These are phyloP conservation scores for Colletotrichum graminicola DNA, from an alignment of 2,329 filamentous ascomycete genomes.

Conservation along the genomic window DNA sequence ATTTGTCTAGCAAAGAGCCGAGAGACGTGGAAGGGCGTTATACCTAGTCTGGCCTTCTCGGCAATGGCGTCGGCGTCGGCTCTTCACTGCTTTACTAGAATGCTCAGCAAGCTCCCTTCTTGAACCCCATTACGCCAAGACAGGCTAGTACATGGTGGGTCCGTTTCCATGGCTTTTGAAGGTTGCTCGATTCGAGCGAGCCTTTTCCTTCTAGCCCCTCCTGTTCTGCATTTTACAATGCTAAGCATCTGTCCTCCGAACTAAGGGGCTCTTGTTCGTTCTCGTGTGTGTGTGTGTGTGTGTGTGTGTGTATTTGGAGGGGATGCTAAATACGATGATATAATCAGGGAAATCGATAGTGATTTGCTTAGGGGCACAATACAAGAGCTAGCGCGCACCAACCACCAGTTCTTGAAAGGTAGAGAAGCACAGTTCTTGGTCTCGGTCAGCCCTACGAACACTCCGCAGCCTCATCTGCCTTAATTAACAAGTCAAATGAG, in stretches of 20 bases:
- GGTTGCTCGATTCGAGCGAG: not conserved
- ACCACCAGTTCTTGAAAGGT: not conserved
- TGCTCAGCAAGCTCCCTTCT: not conserved
- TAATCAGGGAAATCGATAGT: not conserved
- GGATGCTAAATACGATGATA: not conserved
- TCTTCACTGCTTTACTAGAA: not conserved
- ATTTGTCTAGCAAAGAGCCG: conserved; percentile 4
- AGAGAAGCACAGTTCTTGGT: not conserved
- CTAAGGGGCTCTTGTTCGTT: not conserved
- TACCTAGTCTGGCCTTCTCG: not conserved
- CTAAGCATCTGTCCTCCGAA: not conserved
- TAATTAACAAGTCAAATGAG: not conserved
- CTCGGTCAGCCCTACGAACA: not conserved
- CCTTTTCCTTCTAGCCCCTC: not conserved
- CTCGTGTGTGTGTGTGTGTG: too few species aligned
- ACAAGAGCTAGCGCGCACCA: not conserved
- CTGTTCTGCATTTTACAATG: too few species aligned
- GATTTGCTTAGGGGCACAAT: not conserved
- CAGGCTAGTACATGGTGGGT: not conserved
- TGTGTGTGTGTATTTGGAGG: not conserved
- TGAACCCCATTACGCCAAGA: not conserved
- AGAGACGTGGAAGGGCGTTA: not conserved
- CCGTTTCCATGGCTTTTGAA: too few species aligned
- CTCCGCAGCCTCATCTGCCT: not conserved
- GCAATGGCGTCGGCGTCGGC: not conserved